Percentiles rank a stretch among this genome's conserved stretches.
Evolutionary conservation across 2,329 filamentous ascomycete genomes (phyloP).

Genomic region (Chaetomium globosum): DNA sequence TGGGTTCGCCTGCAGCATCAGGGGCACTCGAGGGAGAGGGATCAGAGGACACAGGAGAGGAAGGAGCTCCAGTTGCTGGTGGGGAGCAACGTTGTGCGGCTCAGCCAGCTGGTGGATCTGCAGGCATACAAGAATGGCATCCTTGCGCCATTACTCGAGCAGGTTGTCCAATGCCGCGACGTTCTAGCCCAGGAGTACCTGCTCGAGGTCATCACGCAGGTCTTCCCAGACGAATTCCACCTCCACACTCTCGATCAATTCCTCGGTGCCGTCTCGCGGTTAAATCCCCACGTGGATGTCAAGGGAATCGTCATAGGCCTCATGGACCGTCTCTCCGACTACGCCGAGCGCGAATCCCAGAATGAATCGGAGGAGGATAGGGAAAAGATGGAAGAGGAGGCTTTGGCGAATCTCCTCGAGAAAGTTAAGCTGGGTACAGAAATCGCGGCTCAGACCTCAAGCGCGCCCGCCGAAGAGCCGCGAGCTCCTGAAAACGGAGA

Average conservation of each 20-base stretch:
- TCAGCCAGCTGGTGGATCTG: constrained; percentile 94
- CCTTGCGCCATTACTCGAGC: constrained; percentile 83
- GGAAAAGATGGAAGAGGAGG: constrained; percentile 80
- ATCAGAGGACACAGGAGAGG: constrained; percentile 89
- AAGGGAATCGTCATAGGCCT: constrained; percentile 97
- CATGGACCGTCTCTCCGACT: constrained; percentile 94
- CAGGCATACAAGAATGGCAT: constrained; percentile 93
- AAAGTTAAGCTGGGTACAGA: constrained; percentile 72
- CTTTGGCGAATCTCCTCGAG: constrained; percentile 75
- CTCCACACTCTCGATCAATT: constrained; percentile 95
- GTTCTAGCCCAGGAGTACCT: constrained; percentile 97
- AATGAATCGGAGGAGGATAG: constrained; percentile 70
- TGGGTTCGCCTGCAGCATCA: constrained; percentile 98
- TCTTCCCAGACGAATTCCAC: constrained; percentile 98
- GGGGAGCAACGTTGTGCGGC: constrained; percentile 90
- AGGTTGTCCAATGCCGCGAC: constrained; percentile 97
- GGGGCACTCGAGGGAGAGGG: constrained; percentile 90
- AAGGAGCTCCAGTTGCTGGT: constrained; percentile 95
- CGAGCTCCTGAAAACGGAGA: constrained; percentile 37
- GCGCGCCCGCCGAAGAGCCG: constrained; percentile 31
- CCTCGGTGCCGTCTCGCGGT: constrained; percentile 84
- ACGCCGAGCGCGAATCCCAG: constrained; percentile 85
- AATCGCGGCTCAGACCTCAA: constrained; percentile 38
- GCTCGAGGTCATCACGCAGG: constrained; percentile 96
- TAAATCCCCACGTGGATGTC: constrained; percentile 96